Conservation (phyloP, 352 stramenopile species). For the Globisporangium orthogonon region DNA sequence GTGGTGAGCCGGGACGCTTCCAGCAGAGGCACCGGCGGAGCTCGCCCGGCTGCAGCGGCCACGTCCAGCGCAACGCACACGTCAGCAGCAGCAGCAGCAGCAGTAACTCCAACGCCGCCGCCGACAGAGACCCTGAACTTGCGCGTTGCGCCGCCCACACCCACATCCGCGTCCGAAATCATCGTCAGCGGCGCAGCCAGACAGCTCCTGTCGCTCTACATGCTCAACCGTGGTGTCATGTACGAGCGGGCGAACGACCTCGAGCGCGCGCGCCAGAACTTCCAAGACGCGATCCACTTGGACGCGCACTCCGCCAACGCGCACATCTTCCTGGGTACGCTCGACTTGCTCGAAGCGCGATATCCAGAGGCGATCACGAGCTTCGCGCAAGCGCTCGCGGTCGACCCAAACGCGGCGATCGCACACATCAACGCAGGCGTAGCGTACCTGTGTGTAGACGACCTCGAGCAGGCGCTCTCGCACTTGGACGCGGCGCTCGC, state of each 20-base stretch:
- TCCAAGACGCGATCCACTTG: conserved; percentile 57
- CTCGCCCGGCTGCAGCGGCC: background rate
- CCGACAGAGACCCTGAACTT: background rate
- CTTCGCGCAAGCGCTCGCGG: conserved; percentile 36
- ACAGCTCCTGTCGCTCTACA: conserved; percentile 60
- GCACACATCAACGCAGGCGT: conserved; percentile 59
- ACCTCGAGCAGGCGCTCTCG: conserved; percentile 22
- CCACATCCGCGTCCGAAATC: conserved; percentile 8
- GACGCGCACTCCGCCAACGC: conserved; percentile 49
- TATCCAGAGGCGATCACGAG: conserved; percentile 25
- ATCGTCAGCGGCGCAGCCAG: conserved; percentile 46
- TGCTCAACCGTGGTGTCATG: conserved; percentile 65
- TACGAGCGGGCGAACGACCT: conserved; percentile 47
- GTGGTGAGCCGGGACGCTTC: conserved; percentile 17
- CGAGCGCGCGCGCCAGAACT: conserved; percentile 45
- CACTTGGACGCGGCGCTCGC: conserved; percentile 50
- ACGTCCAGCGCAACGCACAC: too few relatives aligned
- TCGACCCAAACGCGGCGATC: conserved; percentile 46
- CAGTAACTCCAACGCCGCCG: background rate
- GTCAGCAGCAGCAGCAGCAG: background rate
- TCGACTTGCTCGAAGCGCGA: conserved; percentile 33
- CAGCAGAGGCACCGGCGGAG: background rate
- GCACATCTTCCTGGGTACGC: conserved; percentile 57
- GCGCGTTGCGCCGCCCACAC: too few relatives aligned
- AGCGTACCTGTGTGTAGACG: conserved; percentile 28